Percentiles rank a stretch among this genome's conserved stretches.
These are phyloP conservation scores for Podospora tetraspora DNA, from an alignment of 495 filamentous ascomycete genomes.

Conservation along the genomic window DNA sequence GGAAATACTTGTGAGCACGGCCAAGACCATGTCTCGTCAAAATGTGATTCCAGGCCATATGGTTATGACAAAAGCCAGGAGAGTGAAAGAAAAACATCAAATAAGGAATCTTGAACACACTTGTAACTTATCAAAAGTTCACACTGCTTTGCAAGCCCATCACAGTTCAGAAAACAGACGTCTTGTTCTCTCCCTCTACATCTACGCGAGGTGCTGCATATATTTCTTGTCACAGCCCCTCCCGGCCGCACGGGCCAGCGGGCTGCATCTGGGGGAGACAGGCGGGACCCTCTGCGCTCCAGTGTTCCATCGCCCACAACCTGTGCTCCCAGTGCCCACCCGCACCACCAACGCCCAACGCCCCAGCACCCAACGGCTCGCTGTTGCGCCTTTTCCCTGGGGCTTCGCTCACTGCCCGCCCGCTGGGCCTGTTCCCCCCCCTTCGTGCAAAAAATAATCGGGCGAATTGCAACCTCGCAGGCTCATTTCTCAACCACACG, in stretches of 20 bases:
- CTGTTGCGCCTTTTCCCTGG: slow-evolving; percentile 6
- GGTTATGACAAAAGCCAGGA: neutral
- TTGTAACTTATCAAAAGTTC: no score
- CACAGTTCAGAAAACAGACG: neutral
- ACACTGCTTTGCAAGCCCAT: neutral
- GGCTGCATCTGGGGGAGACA: neutral
- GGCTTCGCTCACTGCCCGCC: slow-evolving; percentile 12
- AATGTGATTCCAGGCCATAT: neutral
- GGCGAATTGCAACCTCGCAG: slow-evolving; percentile 30
- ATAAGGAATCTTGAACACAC: no score
- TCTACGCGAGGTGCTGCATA: neutral
- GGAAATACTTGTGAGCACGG: neutral
- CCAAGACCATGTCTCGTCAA: neutral
- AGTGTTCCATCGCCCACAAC: neutral
- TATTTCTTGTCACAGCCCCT: neutral
- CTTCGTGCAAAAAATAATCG: slow-evolving; percentile 21
- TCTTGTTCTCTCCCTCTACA: neutral
- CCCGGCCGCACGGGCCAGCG: neutral
- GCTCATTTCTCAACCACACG: slow-evolving; percentile 20
- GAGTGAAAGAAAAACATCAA: neutral
- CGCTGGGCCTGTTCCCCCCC: neutral
- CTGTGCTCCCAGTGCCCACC: neutral
- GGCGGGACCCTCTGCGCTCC: neutral
- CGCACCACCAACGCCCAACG: neutral
- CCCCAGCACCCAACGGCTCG: neutral